Evolutionary conservation across 2,329 filamentous ascomycete species (phyloP).

Genomic region (Verticillium tricorpus): DNA sequence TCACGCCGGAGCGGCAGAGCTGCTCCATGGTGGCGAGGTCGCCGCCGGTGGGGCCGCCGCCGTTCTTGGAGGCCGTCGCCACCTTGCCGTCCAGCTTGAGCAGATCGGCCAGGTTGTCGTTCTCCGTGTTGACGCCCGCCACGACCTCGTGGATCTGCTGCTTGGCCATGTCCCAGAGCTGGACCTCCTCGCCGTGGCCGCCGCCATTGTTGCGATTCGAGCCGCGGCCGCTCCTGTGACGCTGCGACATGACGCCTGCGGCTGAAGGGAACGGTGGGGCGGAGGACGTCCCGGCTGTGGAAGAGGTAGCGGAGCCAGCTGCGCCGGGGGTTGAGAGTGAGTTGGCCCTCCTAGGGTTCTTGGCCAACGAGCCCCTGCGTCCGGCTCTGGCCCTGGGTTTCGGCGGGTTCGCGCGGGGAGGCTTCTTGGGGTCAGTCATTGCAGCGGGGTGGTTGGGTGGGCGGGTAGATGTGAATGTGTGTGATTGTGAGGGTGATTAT

Average conservation of each 20-base stretch:
- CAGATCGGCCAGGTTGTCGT: slow-evolving; percentile 33
- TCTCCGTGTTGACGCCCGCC: slow-evolving; percentile 35
- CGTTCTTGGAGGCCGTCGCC: slow-evolving; percentile 31
- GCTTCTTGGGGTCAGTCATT: background rate
- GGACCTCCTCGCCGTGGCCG: slow-evolving; percentile 36
- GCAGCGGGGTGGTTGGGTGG: background rate
- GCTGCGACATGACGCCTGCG: slow-evolving; percentile 33
- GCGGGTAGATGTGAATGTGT: background rate
- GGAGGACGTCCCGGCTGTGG: background rate
- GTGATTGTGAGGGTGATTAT: background rate
- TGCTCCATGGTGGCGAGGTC: slow-evolving; percentile 39
- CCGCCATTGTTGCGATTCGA: slow-evolving; percentile 39
- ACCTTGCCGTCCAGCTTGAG: slow-evolving; percentile 35
- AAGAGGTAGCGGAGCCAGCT: background rate
- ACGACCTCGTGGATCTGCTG: slow-evolving; percentile 34
- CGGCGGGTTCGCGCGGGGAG: background rate
- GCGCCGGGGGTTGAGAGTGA: background rate
- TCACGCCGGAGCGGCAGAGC: slow-evolving; percentile 36
- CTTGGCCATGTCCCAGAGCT: slow-evolving; percentile 38
- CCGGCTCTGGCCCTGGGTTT: background rate
- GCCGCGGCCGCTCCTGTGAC: slow-evolving; percentile 39
- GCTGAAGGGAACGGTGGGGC: background rate
- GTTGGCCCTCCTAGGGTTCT: background rate
- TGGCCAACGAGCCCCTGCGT: background rate
- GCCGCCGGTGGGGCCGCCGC: slow-evolving; percentile 17